Base-by-base conservation (phyloP, 2,329 filamentous ascomycete genomes). In the Talaromyces atroroseus region DNA sequence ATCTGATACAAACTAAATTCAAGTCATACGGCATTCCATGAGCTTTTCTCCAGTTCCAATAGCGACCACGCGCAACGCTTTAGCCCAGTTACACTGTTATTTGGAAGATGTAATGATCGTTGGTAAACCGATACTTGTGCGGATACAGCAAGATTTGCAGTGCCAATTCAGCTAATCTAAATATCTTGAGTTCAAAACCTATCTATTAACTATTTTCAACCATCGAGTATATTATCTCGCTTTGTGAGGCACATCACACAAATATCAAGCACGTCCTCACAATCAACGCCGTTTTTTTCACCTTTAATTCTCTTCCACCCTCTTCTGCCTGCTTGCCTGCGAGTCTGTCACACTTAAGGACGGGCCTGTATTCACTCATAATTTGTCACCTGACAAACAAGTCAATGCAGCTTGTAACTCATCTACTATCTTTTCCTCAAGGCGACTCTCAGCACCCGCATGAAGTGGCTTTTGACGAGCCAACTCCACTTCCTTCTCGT, bases 341-440 rank as follows among this genome's bases (percentile, higher is more conserved):
- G n/a, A n/a, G n/a, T n/a, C n/a, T n/a, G n/a, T n/a, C n/a, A n/a
- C n/a, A n/a, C n/a, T n/a, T n/a, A n/a, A n/a, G n/a, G n/a, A n/a
- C n/a, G n/a, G n/a, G 40, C 8, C 36, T 7, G 16, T 14, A 40
- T 20, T 49, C 32, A 23, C 16, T 32, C 32, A 55, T 29, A 48
- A 26, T 24, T 67, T 65, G 53, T 74, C 73, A 52, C 68, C 69
- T 18, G 67, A 68, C 52, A 79, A 65, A 66, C 76, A 76, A 24
- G 65, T 63, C 60, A 78, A 53, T 20, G 76, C 80, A 5, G 80
- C 81, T 65, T 82, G 81, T 64, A 94, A 74, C 69, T 92, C 85
- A 57, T 72, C 78, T 24, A 92, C 77, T 6, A 94, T 83, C 74
- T 87, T 90, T 66, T 87, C 84, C 71, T 95, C 90, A 52, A 96